phyloP scores from a whole-genome alignment of 345 rosid species.

The Corchorus capsularis region DNA sequence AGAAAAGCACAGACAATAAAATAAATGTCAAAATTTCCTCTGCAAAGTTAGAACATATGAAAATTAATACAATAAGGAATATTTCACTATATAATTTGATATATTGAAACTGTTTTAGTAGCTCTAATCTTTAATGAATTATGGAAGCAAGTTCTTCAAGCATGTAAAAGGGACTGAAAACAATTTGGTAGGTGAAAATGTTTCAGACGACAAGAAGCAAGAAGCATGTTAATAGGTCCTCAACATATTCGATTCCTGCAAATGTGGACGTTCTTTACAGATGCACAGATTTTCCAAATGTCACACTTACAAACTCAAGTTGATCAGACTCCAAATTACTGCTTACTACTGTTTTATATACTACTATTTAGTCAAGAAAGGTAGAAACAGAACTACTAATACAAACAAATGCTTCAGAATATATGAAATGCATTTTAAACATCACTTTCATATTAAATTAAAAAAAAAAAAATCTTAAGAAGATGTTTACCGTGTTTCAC shows the following conservation, averaged over 20 bases:
- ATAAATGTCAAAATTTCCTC: not conserved
- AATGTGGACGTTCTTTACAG: not conserved
- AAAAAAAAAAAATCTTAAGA: not conserved
- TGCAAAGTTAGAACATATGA: not conserved
- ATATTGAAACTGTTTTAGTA: not conserved
- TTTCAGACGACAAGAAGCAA: not conserved
- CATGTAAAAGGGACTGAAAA: not conserved
- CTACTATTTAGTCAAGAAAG: not conserved
- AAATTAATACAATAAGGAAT: not conserved
- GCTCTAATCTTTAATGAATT: not conserved
- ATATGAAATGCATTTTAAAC: not conserved
- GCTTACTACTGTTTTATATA: not conserved
- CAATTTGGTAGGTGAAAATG: not conserved
- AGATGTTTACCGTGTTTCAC: conserved; percentile 73
- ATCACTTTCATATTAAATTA: not conserved
- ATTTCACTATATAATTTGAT: not conserved
- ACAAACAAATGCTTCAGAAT: not conserved
- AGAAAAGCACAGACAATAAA: not conserved
- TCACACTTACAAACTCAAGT: not conserved
- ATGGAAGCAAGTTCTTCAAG: not conserved
- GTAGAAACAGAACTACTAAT: not conserved
- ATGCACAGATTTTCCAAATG: not conserved
- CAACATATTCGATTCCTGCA: not conserved
- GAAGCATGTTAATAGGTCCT: not conserved
- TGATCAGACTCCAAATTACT: not conserved